Evolutionary conservation across 305 asterid species (phyloP), one percentile per base, ranked within the genome.

Genomic region (Fraxinus paxiana): DNA sequence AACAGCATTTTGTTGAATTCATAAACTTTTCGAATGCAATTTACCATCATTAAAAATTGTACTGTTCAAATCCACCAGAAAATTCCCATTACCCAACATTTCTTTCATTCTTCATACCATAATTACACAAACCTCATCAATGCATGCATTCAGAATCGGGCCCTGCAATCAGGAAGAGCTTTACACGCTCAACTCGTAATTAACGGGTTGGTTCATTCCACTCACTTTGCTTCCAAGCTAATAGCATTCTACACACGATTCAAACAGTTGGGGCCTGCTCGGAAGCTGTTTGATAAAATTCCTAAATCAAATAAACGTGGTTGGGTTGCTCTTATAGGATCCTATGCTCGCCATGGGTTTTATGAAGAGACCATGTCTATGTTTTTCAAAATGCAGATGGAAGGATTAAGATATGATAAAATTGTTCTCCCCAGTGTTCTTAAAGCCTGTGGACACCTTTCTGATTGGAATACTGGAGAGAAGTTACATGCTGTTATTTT

Each of bases 401-500:
- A 75, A 78, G 89, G 91, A 33, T 59, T 73, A 12, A 81, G 79
- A 31, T 82, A 80, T 9, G 89, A 87, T 82, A 80, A 83, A 75
- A 85, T 88, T 76, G 90, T 87, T 65, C 77, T 90, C 74, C 95
- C 95, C 26, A 91, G 95, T 82, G 85, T 90, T 35, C 91, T 92
- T 5, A 91, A 89, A 86, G 91, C 92, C 38, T 90, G 94, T 41
- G 91, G 89, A 8, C 92, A 90, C 1, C 90, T 90, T 79, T 61
- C 48, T 24, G 91, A 90, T 83, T 24, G 28, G 13, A 83, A 33
- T 69, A 82, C 87, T 2, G 95, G 95, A 5, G 78, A 79, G 84
- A 82, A 75, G 75, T 0, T 90, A 10, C 97, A 92, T 43, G 87
- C 87, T 56, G 38, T 87, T 84, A 85, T 83, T 74, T 35, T 90